Base-by-base conservation (phyloP, 2,329 filamentous ascomycete genomes). In the Neofusicoccum parvum region DNA sequence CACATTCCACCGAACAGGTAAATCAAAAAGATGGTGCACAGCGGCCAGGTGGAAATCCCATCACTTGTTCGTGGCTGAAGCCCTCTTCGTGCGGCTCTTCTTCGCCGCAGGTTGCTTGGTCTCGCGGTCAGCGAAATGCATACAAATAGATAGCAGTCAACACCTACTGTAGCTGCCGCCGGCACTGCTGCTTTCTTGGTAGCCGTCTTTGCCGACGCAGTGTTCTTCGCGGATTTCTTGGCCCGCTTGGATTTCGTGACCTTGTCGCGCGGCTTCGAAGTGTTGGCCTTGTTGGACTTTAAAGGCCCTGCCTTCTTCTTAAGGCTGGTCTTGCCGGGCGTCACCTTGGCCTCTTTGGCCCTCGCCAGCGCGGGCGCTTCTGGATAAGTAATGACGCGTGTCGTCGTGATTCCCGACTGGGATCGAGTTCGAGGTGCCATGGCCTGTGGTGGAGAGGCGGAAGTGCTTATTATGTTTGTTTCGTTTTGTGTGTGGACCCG, bases 341-440 rank as follows among this genome's bases (percentile, higher is more conserved):
- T 32, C 27, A 32, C 78, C 20, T 73, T 69, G 36, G 70, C 70
- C 45, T 75, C 68, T 17, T 72, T 69, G 36, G 70, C 70, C 45
- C 75, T 68, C 10, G 14, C 23, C 20, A 6, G 48, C 14, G 20
- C 11, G 48, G 27, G 15, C 5, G 48, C 82, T 73, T 85, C 83
- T 71, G 85, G 73, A 50, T 79, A 76, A 67, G 78, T 74, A 73
- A 86, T 81, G 73, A 86, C 76, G 72, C 84, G 83, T 67, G 84
- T 84, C 74, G 80, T 81, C 68, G 82, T 81, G 77, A 83, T 81
- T 80, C 83, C 83, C 41, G 83, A 85, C 70, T 77, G 75, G 58
- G 83, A 85, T 50, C 20, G 48, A 50, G 48, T 81, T 63, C 82
- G 84, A 69, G 62, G 17, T 10, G 56, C 45, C 45, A 53, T 63